phyloP scores from a whole-genome alignment of 148 eudicot genomes.

The Pouteria glomerata region DNA sequence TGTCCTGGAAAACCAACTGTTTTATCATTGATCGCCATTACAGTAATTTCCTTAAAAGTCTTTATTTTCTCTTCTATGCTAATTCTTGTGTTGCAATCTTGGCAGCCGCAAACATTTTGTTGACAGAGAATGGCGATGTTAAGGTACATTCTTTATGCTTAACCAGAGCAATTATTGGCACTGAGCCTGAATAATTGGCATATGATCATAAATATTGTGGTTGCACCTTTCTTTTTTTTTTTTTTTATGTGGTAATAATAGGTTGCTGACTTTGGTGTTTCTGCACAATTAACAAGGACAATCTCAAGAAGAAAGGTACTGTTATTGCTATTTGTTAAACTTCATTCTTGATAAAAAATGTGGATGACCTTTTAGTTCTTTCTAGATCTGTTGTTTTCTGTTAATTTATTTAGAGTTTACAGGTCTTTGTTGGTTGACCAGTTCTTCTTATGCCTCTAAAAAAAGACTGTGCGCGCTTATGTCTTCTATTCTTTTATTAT shows the following conservation, averaged over 20 bases:
- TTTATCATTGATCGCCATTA: not conserved
- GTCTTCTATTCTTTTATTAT: too few relatives aligned
- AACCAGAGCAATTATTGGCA: not conserved
- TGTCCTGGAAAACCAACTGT: not conserved
- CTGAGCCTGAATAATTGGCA: constrained; percentile 1
- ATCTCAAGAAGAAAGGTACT: constrained; percentile 94
- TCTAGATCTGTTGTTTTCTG: constrained; percentile 3
- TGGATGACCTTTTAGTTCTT: not conserved
- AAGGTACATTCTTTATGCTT: constrained; percentile 48
- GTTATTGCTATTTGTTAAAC: not conserved
- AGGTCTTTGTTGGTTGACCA: not conserved
- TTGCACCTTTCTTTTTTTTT: not conserved
- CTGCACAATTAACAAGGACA: constrained; percentile 91
- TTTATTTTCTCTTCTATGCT: not conserved
- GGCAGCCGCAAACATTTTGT: constrained; percentile 93
- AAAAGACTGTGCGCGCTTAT: too few relatives aligned
- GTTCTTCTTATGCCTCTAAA: too few relatives aligned
- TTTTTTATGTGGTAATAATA: constrained; percentile 25
- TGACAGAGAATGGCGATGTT: constrained; percentile 95
- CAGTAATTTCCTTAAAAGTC: not conserved
- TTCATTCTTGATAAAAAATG: not conserved
- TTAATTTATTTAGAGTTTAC: not conserved
- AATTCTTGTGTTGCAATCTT: constrained; percentile 21
- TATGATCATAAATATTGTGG: not conserved
- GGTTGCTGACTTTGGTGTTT: constrained; percentile 99